Evolutionary conservation across 371 early-diverging fungal genomes (phyloP), one percentile per base, ranked within the genome.

Genomic region (Encephalitozoon cuniculi): DNA sequence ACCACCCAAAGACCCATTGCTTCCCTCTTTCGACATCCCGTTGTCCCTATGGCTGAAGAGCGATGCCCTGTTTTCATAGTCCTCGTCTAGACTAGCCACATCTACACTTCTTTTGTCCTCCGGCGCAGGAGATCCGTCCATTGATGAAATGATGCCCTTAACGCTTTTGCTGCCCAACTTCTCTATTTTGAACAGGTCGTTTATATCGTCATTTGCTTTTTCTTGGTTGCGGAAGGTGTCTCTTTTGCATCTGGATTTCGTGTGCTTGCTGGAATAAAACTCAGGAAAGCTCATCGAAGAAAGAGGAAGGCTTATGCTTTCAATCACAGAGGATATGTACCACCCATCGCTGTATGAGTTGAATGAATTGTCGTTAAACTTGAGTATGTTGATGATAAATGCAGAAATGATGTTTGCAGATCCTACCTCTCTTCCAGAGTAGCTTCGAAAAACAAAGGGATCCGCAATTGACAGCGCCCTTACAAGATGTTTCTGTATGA

Each of bases 281-380:
- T 39, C 37, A 0, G 23, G 6, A 51, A 49, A 43, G 52, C 52
- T 44, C 59, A 59, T 59, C 15, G 59, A 59, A 18, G 39, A 40
- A 64, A 64, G 37, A 25, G 73, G 63, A 40, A 43, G 18, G 28
- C 65, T 74, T n/a, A 64, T 59, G 12, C 66, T 37, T 55, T 83
- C 80, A 23, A 86, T 78, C 4, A 78, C 72, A 21, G 71, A 71
- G 39, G 76, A 76, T 53, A 86, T 53, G 68, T 82, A 84, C 37
- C 68, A 80, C 6, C 79, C 67, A 79, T 86, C 86, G 46, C 82
- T 79, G 53, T 69, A 86, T 0, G 32, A 7, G 49, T 83, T 82
- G 23, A 53, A 63, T 11, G 81, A 74, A 63, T 84, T 86, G 64
- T 86, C 86, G 59, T 86, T 84, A 70, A 82, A 86, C 39, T 80